Evolutionary conservation across 2,329 filamentous ascomycete genomes (phyloP).

Genomic region (Fonsecaea pugnacius): DNA sequence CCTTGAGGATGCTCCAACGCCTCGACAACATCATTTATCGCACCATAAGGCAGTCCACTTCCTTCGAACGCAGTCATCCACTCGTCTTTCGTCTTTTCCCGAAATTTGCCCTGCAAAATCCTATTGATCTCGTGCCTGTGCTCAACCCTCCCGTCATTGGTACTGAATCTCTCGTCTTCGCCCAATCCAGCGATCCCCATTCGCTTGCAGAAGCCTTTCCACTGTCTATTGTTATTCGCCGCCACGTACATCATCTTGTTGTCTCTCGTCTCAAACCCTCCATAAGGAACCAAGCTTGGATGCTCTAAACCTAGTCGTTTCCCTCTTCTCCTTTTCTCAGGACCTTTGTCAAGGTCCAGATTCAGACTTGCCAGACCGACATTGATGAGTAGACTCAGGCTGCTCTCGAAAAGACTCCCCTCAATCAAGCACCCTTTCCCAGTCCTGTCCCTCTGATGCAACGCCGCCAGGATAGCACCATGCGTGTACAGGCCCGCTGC

Average conservation of each 20-base stretch:
- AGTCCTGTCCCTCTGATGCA: slow-evolving; percentile 30
- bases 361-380: slow-evolving; percentile 36
- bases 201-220: slow-evolving; percentile 33
- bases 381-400: slow-evolving; percentile 38
- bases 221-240: slow-evolving; percentile 36
- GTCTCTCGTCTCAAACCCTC: slow-evolving; percentile 32
- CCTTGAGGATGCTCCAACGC: slow-evolving; percentile 35
- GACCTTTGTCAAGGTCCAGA: slow-evolving; percentile 30
- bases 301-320: slow-evolving; percentile 34
- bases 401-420: slow-evolving; percentile 36
- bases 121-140: slow-evolving; percentile 32
- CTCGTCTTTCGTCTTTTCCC: slow-evolving; percentile 30
- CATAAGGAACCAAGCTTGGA: slow-evolving; percentile 35
- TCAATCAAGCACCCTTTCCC: slow-evolving; percentile 33
- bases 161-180: slow-evolving; percentile 29
- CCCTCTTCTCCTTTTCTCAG: slow-evolving; percentile 29
- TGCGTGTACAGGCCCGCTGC: slow-evolving; percentile 32
- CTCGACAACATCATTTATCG: slow-evolving; percentile 36
- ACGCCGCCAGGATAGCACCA: slow-evolving; percentile 35
- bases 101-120: slow-evolving; percentile 30
- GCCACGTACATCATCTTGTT: slow-evolving; percentile 33
- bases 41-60: slow-evolving; percentile 36
- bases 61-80: slow-evolving; percentile 34
- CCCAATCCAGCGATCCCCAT: slow-evolving; percentile 27
- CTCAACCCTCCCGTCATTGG: slow-evolving; percentile 35